phyloP scores from a whole-genome alignment of 805 yeast genomes.

The Jamesozyma lodderae region DNA sequence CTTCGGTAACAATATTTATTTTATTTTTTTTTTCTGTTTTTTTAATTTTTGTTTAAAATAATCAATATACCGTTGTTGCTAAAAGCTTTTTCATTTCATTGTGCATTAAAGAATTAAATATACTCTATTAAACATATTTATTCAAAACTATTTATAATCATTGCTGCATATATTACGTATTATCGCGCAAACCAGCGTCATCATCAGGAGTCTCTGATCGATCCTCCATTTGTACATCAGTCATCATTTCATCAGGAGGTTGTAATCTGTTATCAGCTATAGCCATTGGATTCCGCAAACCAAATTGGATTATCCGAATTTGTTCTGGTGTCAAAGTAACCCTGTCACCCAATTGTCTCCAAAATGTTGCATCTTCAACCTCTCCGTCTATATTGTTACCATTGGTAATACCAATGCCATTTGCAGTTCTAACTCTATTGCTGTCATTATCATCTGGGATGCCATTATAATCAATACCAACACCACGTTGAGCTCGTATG shows the following conservation, averaged over 20 bases:
- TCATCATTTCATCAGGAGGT: background rate
- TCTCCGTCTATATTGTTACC: background rate
- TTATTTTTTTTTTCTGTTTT: too few relatives aligned
- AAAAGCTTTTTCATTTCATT: too few relatives aligned
- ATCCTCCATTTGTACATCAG: slow-evolving; percentile 13
- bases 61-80: too few relatives aligned
- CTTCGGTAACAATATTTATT: too few relatives aligned
- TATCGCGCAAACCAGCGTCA: slow-evolving; percentile 10
- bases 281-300: slow-evolving; percentile 13
- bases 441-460: background rate
- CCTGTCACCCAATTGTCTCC: slow-evolving; percentile 12
- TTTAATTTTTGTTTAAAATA: too few relatives aligned
- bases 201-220: slow-evolving; percentile 25
- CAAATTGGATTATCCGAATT: slow-evolving; percentile 22
- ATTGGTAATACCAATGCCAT: background rate
- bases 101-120: too few relatives aligned
- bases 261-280: slow-evolving; percentile 7
- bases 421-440: background rate
- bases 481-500: background rate
- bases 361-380: slow-evolving; percentile 3
- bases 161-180: too few relatives aligned
- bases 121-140: too few relatives aligned
- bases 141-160: background rate
- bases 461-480: background rate
- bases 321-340: slow-evolving; percentile 19